phyloP scores from a whole-genome alignment of 2,329 filamentous ascomycete species.

The Dactylellina drechsleri region DNA sequence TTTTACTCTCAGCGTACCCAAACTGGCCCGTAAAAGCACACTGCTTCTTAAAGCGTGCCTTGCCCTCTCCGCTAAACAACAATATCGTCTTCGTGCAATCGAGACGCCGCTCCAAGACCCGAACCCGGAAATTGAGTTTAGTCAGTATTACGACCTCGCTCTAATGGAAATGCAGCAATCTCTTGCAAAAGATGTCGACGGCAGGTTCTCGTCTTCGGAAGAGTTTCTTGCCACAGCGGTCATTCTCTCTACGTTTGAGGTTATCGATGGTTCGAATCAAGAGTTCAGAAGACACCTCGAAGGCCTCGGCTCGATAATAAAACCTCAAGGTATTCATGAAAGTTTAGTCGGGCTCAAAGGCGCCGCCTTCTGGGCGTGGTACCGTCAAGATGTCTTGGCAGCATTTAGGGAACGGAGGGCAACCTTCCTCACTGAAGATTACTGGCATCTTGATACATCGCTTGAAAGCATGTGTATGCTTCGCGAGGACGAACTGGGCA shows the following conservation, averaged over 20 bases:
- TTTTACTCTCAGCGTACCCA: constrained; percentile 44
- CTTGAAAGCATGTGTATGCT: constrained; percentile 50
- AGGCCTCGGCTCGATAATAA: constrained; percentile 59
- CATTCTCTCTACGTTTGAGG: constrained; percentile 60
- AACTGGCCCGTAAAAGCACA: constrained; percentile 44
- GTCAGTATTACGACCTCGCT: constrained; percentile 58
- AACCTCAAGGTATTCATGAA: constrained; percentile 59
- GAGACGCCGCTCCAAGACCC: constrained; percentile 34
- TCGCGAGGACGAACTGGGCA: constrained; percentile 46
- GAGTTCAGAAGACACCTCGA: constrained; percentile 60
- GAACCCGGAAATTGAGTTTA: constrained; percentile 56
- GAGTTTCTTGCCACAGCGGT: constrained; percentile 59
- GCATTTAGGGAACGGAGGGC: constrained; percentile 59
- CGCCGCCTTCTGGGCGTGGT: constrained; percentile 60
- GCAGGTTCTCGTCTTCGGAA: constrained; percentile 46
- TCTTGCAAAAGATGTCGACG: constrained; percentile 44
- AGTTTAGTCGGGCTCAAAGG: constrained; percentile 58
- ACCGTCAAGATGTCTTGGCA: constrained; percentile 60
- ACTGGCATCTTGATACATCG: constrained; percentile 48
- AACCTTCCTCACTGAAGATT: constrained; percentile 56
- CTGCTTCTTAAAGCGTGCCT: constrained; percentile 48
- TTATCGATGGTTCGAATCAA: constrained; percentile 59
- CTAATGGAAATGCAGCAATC: constrained; percentile 57
- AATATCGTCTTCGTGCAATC: constrained; percentile 49
- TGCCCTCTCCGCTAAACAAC: constrained; percentile 50